Percentiles rank a stretch among this genome's conserved stretches.
Evolutionary conservation across 495 filamentous ascomycete genomes (phyloP).

Genomic region (Neurospora hispaniola): DNA sequence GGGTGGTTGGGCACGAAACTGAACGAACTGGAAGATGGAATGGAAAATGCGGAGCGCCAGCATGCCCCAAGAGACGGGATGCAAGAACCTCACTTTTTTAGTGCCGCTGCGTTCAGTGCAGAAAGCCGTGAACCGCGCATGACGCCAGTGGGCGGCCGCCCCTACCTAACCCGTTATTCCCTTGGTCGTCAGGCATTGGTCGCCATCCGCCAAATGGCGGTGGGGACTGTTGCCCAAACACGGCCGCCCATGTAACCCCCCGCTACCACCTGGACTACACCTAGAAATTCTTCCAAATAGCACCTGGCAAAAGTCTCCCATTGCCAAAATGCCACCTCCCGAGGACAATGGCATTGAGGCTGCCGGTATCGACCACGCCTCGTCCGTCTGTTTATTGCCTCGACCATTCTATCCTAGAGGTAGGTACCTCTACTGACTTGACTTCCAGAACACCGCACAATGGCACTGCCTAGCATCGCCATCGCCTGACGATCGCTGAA

Average conservation of each 20-base stretch:
- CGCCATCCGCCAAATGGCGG: background rate
- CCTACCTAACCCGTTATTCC: too few species aligned
- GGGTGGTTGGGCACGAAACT: background rate
- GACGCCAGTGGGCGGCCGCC: background rate
- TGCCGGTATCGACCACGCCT: background rate
- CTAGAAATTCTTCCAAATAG: too few species aligned
- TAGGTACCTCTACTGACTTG: too few species aligned
- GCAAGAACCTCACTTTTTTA: background rate
- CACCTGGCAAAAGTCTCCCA: background rate
- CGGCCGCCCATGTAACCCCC: background rate
- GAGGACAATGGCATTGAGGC: background rate
- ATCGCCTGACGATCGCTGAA: background rate
- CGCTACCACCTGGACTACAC: background rate
- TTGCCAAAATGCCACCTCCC: background rate
- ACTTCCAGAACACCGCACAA: background rate
- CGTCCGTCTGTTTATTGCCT: background rate
- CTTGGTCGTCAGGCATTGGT: background rate
- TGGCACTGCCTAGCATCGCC: background rate
- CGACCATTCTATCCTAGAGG: background rate
- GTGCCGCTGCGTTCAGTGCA: background rate
- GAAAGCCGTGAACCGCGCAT: background rate
- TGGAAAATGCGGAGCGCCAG: background rate
- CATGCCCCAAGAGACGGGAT: background rate
- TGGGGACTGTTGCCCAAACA: background rate
- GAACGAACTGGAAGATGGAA: background rate